A percentile compares a stretch with the other conserved stretches of the same genome.
These are phyloP conservation scores for Skeletonema potamos DNA, from an alignment of 108 stramenopile genomes.

Conservation along the genomic window DNA sequence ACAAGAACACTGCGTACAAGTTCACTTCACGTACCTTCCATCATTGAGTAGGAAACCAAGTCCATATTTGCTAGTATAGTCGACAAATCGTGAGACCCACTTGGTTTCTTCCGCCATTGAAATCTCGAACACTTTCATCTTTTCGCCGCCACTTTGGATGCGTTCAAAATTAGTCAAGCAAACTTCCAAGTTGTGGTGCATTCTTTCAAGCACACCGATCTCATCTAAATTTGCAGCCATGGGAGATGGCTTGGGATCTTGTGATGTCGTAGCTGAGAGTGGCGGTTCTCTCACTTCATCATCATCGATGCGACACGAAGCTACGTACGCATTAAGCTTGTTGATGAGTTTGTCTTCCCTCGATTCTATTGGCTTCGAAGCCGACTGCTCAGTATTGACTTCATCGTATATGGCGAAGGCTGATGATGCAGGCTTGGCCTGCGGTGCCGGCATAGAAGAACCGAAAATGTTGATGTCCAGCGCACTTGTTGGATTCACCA, in stretches of 20 bases:
- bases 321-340: neutral
- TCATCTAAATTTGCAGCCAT: conserved; percentile 12
- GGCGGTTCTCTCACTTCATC: neutral
- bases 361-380: neutral
- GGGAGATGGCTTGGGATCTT: neutral
- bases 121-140: conserved; percentile 47
- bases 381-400: conserved; percentile 6
- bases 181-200: conserved; percentile 47
- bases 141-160: conserved; percentile 36
- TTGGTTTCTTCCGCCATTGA: conserved; percentile 44
- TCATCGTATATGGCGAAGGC: conserved; percentile 45
- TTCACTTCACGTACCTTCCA: conserved; percentile 63
- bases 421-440: neutral
- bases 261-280: neutral
- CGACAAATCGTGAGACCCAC: conserved; percentile 96
- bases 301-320: neutral
- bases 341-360: neutral
- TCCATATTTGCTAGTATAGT: conserved; percentile 98
- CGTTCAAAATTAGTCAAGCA: conserved; percentile 41
- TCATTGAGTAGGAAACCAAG: conserved; percentile 94
- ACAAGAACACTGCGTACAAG: neutral
- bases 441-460: neutral
- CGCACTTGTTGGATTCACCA: conserved; percentile 41
- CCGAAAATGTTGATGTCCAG: conserved; percentile 26
- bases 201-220: conserved; percentile 49